A percentile compares a stretch with the other conserved stretches of the same genome.
These are phyloP conservation scores for Caulochytrium protostelioides DNA, from an alignment of 371 early-diverging fungal genomes.

Conservation along the genomic window DNA sequence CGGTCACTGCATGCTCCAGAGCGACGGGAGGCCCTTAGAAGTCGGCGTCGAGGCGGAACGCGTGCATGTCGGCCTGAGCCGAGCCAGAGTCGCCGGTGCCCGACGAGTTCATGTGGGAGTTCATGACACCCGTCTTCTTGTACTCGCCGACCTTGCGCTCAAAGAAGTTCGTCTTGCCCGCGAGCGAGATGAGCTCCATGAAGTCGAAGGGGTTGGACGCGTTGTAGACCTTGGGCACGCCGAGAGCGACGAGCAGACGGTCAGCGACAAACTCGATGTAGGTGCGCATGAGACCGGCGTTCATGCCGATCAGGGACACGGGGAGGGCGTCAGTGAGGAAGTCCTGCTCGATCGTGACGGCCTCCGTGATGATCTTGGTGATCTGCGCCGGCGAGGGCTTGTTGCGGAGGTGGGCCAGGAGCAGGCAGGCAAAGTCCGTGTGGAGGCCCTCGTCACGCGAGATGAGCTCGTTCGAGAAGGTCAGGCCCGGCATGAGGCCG, in stretches of 20 bases:
- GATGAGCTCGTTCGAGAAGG: constrained; percentile 98
- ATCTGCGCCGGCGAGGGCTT: constrained; percentile 55
- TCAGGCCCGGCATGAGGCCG: constrained; percentile 98
- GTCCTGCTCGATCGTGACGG: constrained; percentile 35
- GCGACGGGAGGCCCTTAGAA: constrained; percentile 29
- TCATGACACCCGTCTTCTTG: constrained; percentile 93
- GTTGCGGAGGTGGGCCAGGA: constrained; percentile 67
- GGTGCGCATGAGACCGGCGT: constrained; percentile 81
- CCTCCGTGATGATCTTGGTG: constrained; percentile 56
- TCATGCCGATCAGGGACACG: constrained; percentile 96
- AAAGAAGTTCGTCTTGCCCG: constrained; percentile 99
- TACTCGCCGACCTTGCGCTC: constrained; percentile 99
- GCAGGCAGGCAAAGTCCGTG: constrained; percentile 96
- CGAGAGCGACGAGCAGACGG: constrained; percentile 80
- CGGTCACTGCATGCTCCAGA: too few species aligned
- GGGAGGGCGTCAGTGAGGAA: constrained; percentile 93
- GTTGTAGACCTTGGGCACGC: constrained; percentile 69
- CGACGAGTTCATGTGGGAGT: background rate
- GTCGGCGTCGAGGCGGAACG: constrained; percentile 61
- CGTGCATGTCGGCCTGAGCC: constrained; percentile 31
- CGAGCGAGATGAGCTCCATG: constrained; percentile 98
- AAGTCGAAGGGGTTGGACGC: constrained; percentile 97
- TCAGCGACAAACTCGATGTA: constrained; percentile 99
- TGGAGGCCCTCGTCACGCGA: constrained; percentile 99
- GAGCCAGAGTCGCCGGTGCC: background rate